These are phyloP conservation scores for Xylariaceae sp. DNA, from an alignment of 2,329 filamentous ascomycete species.

Conservation along the genomic window DNA sequence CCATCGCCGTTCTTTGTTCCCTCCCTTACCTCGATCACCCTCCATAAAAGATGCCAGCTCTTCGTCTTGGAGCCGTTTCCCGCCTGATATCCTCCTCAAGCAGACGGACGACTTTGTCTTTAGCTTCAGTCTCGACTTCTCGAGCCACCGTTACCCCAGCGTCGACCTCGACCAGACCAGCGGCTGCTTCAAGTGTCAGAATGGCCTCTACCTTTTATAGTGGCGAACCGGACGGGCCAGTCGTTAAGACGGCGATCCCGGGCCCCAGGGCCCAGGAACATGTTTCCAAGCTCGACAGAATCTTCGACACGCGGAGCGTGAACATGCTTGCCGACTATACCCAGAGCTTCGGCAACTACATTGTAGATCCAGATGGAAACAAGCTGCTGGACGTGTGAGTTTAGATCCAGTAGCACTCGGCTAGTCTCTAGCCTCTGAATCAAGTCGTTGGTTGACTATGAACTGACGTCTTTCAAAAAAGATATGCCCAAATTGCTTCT, in stretches of 20 bases:
- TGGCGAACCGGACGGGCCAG: conserved; percentile 48
- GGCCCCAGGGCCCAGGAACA: conserved; percentile 68
- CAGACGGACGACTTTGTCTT: conserved; percentile 16
- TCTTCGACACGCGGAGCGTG: conserved; percentile 80
- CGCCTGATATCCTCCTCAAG: conserved; percentile 23
- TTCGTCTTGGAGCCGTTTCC: conserved; percentile 27
- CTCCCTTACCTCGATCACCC: background rate
- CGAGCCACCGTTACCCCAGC: conserved; percentile 15
- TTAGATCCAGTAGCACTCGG: background rate
- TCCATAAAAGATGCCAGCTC: conserved; percentile 24
- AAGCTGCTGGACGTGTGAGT: conserved; percentile 65
- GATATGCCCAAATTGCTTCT: conserved; percentile 86
- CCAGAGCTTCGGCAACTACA: conserved; percentile 74
- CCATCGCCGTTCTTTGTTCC: background rate
- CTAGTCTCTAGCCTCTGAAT: background rate
- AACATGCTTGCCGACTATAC: conserved; percentile 77
- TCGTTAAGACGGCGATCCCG: conserved; percentile 59
- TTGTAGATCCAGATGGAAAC: conserved; percentile 67
- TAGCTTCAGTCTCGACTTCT: conserved; percentile 5
- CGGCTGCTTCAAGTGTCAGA: conserved; percentile 20
- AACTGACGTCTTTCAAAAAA: conserved; percentile 30
- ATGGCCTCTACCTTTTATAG: conserved; percentile 29
- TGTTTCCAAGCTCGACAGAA: conserved; percentile 64
- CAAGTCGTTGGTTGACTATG: background rate
- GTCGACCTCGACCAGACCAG: conserved; percentile 17